Evolutionary conservation across 805 yeast species (phyloP), one percentile per base, ranked within the genome.

Genomic region (Schizosaccharomyces lindneri): DNA sequence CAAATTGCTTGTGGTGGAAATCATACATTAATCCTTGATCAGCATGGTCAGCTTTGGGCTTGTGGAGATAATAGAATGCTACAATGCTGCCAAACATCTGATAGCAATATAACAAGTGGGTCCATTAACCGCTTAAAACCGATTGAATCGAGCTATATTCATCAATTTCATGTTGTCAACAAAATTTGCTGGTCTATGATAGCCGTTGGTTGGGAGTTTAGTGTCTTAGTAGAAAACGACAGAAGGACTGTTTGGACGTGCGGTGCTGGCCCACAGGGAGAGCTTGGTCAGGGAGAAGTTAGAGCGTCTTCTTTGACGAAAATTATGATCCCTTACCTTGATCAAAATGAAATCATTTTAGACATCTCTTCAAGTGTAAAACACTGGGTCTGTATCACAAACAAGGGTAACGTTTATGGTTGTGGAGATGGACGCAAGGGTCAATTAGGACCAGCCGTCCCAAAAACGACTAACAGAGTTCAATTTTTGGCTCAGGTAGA

Each of bases 351-450:
- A 29, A 24, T 51, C 3, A 51, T 51, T 4, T 3, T 51, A 19
- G 31, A 21, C n/a, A 51, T 51, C 15, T 21, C 57, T 17, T 21
- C 57, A 17, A 29, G 48, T 17, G 21, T 57, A 9, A 57, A 36
- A 36, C 60, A 57, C 29, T 57, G 60, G 60, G 24, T 41, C 27
- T 36, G 48, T n/a, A 43, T 57, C 5, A 41, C 60, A 9, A 36
- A 31, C 29, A n/a, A 24, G 7, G 60, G 60, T 31, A 24, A 36
- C 32, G n/a, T 57, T n/a, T 57, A 41, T 21, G 60, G 60, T 15
- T 57, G 60, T 57, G 60, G 60, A 41, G 48, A 57, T 17, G 43
- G 60, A 15, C 60, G 60, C 15, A 57, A 57, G 46, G 60, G 60
- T 15, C 60, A 57, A 57, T n/a, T 57, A n/a, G 43, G 60, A 19